A percentile compares a stretch with the other conserved stretches of the same genome.
These are phyloP conservation scores for Annona cherimola DNA, from an alignment of 164 flowering plant genomes.

Conservation along the genomic window DNA sequence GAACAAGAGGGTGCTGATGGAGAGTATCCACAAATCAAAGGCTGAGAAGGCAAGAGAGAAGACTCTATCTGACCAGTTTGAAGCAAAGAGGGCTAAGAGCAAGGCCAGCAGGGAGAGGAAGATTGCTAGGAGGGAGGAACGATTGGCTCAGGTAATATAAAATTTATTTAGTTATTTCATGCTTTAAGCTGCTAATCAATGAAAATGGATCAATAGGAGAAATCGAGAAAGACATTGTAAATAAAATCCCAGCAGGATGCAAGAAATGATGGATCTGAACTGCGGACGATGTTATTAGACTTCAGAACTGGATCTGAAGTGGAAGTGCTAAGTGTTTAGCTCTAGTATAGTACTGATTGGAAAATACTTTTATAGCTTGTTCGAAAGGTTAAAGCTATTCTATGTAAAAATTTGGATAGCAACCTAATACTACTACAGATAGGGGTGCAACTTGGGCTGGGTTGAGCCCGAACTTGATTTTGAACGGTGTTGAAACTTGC, in stretches of 20 bases:
- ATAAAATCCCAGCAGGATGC: too few species aligned
- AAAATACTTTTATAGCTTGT: too few species aligned
- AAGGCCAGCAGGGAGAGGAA: constrained; percentile 20
- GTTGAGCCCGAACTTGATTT: too few species aligned
- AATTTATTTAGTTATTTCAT: too few species aligned
- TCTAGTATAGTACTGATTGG: neutral
- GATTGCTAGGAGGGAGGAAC: constrained; percentile 47
- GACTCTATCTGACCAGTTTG: constrained; percentile 22
- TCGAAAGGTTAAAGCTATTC: too few species aligned
- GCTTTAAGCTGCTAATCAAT: neutral
- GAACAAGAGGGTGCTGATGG: constrained; percentile 34
- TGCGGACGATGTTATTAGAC: neutral
- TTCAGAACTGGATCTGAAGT: neutral
- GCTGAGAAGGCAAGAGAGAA: constrained; percentile 29
- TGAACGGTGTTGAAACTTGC: too few species aligned
- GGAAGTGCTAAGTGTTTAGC: neutral
- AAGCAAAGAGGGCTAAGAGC: constrained; percentile 22
- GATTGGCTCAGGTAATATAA: constrained; percentile 32
- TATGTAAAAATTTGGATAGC: too few species aligned
- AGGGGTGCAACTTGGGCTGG: too few species aligned
- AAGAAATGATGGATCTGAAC: neutral
- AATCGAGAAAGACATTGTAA: too few species aligned
- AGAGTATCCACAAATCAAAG: constrained; percentile 31
- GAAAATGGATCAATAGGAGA: neutral
- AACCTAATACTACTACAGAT: too few species aligned